These are phyloP conservation scores for Eucalyptus virginea DNA, from an alignment of 345 rosid species.

Conservation along the genomic window DNA sequence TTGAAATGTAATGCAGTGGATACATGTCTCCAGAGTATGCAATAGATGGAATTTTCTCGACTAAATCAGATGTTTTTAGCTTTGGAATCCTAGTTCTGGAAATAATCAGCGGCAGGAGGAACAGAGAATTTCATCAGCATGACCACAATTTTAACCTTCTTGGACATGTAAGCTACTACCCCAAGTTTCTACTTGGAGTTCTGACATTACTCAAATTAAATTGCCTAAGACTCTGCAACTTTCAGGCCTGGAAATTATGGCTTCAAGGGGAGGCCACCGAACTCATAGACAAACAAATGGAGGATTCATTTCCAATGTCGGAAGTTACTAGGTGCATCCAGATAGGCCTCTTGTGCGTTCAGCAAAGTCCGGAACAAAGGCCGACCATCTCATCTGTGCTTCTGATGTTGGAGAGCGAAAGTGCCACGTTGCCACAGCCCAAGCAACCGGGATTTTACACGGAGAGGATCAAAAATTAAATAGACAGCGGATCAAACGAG, in stretches of 20 bases:
- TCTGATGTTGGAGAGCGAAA: neutral
- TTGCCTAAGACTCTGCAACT: neutral
- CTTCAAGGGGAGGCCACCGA: neutral
- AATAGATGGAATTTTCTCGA: too few species aligned
- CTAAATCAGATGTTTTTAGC: neutral
- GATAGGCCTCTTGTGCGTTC: neutral
- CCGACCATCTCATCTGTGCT: neutral
- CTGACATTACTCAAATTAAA: neutral
- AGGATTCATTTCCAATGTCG: neutral
- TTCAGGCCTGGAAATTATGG: neutral
- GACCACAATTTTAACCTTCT: neutral
- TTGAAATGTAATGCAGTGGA: too few species aligned
- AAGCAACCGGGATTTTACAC: neutral
- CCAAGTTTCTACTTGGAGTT: neutral
- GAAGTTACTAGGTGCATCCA: neutral
- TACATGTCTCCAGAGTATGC: too few species aligned
- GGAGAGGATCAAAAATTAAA: neutral
- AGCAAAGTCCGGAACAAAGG: neutral
- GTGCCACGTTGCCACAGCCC: neutral
- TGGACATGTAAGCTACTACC: neutral
- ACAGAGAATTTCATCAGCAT: neutral
- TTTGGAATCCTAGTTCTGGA: neutral
- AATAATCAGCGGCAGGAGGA: neutral
- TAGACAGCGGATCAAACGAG: neutral
- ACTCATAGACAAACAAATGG: constrained; percentile 15